A percentile compares a stretch with the other conserved stretches of the same genome.
phyloP scores from a whole-genome alignment of 768 basidiomycete species.

The Porphyrellus cyaneotinctus region DNA sequence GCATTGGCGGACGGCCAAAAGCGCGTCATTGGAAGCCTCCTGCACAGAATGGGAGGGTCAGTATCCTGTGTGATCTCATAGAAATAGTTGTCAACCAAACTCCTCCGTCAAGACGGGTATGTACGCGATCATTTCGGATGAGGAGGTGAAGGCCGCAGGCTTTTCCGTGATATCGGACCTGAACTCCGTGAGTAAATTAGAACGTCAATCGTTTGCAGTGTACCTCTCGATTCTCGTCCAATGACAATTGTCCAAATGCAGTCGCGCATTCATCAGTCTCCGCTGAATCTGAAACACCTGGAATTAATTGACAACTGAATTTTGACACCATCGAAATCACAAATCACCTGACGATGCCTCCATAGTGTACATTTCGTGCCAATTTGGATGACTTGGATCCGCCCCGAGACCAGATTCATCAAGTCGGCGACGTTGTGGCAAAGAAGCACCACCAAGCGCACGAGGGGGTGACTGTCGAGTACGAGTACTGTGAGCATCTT shows the following conservation, averaged over 20 bases:
- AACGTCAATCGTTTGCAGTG: background rate
- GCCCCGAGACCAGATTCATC: conserved; percentile 17
- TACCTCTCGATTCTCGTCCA: conserved; percentile 76
- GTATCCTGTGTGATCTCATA: conserved; percentile 3
- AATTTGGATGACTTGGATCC: conserved; percentile 37
- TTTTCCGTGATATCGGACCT: conserved; percentile 85
- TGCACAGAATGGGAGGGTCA: conserved; percentile 26
- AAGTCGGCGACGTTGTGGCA: conserved; percentile 47
- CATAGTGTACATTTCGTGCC: conserved; percentile 60
- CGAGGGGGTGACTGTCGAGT: conserved; percentile 20
- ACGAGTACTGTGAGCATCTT: conserved; percentile 6
- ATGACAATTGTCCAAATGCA: conserved; percentile 63
- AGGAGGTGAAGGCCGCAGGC: conserved; percentile 73
- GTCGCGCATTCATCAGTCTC: conserved; percentile 48
- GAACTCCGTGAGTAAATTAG: conserved; percentile 13
- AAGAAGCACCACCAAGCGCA: conserved; percentile 33
- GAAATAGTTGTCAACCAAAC: conserved; percentile 47
- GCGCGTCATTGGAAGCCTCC: conserved; percentile 70
- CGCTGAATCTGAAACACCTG: conserved; percentile 25
- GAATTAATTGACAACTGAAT: conserved; percentile 20
- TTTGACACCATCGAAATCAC: background rate
- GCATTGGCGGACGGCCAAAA: conserved; percentile 64
- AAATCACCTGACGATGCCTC: conserved; percentile 36
- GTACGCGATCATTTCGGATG: conserved; percentile 59
- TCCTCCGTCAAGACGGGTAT: conserved; percentile 64